Evolutionary conservation across 192 early-diverging fungal genomes (phyloP), one percentile per base, ranked within the genome.

Genomic region (Mortierella hygrophila): DNA sequence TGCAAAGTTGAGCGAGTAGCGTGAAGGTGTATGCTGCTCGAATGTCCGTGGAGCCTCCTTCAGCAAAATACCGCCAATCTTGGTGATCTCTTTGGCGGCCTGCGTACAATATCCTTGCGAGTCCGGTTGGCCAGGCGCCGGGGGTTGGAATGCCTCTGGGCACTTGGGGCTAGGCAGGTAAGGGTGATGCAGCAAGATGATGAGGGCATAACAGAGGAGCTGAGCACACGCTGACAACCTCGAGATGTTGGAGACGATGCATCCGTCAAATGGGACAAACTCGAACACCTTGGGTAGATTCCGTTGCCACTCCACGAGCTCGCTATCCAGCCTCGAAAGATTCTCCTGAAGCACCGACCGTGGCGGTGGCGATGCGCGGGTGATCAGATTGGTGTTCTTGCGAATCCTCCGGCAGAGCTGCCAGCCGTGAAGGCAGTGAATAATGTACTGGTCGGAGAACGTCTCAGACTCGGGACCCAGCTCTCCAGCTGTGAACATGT

Each of bases 81-180:
- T 86, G 2, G 84, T 86, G 32, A 86, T 75, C 79, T 86, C 84
- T 54, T 86, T 86, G 37, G 84, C 84, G 3, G 84, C 84, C 63
- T 86, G 84, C 0, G 84, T 86, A 42, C 84, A 86, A 26, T 86
- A 86, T 21, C 84, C 79, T 68, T 86, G 84, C 18, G 84, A 86
- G 40, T 86, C 76, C 2, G 78, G 84, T n/a, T 40, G 52, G 3
- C 71, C 70, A 10, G 75, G 72, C 15, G 41, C 54, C 10, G 84
- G 72, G 26, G 70, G 57, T 37, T 81, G 75, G 20, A 86, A 86
- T 0, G 84, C 84, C 60, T 86, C 84, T 16, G 79, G 75, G 44
- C 79, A 78, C 75, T 78, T 80, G 37, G 84, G 84, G 68, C 77
- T 86, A 32, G 84, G 84, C 16, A 86, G 29, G 37, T 86, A 86